These are phyloP conservation scores for Chaetomiaceae sp. DNA, from an alignment of 2,329 filamentous ascomycete species.

Conservation along the genomic window DNA sequence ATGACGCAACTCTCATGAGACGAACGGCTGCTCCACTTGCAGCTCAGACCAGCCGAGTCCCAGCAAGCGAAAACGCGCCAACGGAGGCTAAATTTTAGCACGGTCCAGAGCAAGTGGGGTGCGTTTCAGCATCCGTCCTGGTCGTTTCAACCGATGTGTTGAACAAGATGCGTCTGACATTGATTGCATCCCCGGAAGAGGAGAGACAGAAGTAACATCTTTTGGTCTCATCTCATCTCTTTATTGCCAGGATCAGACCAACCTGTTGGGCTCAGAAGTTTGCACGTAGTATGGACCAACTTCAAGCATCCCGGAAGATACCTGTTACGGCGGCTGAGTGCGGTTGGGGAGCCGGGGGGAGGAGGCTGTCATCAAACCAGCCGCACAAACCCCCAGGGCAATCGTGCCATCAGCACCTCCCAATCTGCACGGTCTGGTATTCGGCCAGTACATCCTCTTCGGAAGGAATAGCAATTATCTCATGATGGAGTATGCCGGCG, in stretches of 20 bases:
- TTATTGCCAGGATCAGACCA: not conserved
- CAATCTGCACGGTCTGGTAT: not conserved
- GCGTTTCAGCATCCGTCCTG: slow-evolving; percentile 10
- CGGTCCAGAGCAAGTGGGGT: slow-evolving; percentile 7
- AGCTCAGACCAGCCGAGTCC: not conserved
- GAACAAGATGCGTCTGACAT: slow-evolving; percentile 6
- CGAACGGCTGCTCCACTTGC: not conserved
- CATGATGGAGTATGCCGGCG: not conserved
- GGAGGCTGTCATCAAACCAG: not conserved
- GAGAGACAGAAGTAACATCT: not conserved
- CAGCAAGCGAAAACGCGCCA: not conserved
- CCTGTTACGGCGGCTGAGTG: no score
- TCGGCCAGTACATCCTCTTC: no score
- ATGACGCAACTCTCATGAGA: not conserved
- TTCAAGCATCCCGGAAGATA: no score
- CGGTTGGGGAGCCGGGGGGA: not conserved
- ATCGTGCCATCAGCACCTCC: slow-evolving; percentile 2
- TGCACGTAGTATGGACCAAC: not conserved
- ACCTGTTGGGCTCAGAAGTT: not conserved
- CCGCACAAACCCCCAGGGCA: not conserved
- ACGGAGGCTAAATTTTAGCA: slow-evolving; percentile 8
- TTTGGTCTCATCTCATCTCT: not conserved
- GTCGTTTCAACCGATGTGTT: slow-evolving; percentile 14
- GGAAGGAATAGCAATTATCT: not conserved
- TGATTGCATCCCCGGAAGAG: not conserved